Conservation (phyloP, 148 eudicot genomes). For the Rhododendron williamsianum region DNA sequence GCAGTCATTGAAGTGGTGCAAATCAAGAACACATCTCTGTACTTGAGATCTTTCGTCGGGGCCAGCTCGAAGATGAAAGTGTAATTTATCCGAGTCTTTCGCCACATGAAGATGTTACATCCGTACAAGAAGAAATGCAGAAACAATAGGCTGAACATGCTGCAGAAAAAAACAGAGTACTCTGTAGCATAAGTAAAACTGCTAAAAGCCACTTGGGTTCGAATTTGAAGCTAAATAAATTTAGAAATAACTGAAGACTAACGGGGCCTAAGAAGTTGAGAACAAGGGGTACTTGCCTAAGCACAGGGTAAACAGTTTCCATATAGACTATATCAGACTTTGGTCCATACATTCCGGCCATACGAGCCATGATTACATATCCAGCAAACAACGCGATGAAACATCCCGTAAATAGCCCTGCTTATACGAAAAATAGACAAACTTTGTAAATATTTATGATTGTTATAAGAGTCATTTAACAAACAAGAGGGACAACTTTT, state of each 20-base stretch:
- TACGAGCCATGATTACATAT: constrained; percentile 81
- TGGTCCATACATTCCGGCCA: constrained; percentile 65
- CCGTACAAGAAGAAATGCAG: constrained; percentile 84
- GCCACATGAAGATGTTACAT: constrained; percentile 96
- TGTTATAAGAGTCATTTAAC: neutral
- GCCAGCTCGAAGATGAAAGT: constrained; percentile 86
- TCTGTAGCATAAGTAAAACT: neutral
- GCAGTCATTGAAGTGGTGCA: constrained; percentile 77
- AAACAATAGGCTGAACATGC: constrained; percentile 88
- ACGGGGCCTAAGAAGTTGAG: neutral
- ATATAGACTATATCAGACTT: constrained; percentile 63
- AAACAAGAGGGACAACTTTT: neutral
- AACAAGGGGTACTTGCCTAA: constrained; percentile 54
- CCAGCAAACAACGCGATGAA: constrained; percentile 78
- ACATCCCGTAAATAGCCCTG: constrained; percentile 88
- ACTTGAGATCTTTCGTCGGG: constrained; percentile 72
- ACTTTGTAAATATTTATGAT: neutral
- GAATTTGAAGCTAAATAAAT: neutral
- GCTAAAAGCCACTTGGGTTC: neutral
- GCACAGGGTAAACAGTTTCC: constrained; percentile 95
- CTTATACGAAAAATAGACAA: neutral
- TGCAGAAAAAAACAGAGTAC: constrained; percentile 29
- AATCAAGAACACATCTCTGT: constrained; percentile 86
- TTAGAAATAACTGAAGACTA: neutral
- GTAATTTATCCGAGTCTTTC: constrained; percentile 74